Conservation (phyloP, 495 filamentous ascomycete genomes). For the Aspergillus funiculosus region DNA sequence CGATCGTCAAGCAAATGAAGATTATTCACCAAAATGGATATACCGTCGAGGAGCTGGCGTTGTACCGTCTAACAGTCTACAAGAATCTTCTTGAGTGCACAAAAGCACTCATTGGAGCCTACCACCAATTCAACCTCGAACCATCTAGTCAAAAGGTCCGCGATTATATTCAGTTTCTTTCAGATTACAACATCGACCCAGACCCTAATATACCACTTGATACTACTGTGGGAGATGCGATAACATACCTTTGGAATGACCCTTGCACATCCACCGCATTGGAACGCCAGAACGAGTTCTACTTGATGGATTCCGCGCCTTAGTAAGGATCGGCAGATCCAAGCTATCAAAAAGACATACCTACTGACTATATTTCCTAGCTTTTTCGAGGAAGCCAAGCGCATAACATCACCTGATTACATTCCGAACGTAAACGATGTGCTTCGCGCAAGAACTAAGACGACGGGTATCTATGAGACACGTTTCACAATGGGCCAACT, state of each 20-base stretch:
- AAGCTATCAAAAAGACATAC: not conserved
- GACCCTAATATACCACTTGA: constrained; percentile 81
- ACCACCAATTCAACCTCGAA: constrained; percentile 80
- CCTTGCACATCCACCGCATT: constrained; percentile 75
- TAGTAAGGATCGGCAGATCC: constrained; percentile 69
- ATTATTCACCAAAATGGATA: constrained; percentile 99
- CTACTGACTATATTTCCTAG: constrained; percentile 42
- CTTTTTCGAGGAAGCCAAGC: constrained; percentile 87
- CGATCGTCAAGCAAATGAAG: constrained; percentile 99
- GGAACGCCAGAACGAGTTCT: constrained; percentile 96
- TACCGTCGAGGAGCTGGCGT: constrained; percentile 78
- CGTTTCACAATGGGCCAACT: constrained; percentile 96
- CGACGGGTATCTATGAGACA: constrained; percentile 99
- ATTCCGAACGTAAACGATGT: constrained; percentile 90
- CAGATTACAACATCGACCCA: constrained; percentile 83
- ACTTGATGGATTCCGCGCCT: constrained; percentile 97
- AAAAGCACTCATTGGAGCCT: constrained; percentile 81
- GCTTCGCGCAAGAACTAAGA: constrained; percentile 91
- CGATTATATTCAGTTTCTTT: constrained; percentile 69
- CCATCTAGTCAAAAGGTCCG: constrained; percentile 63
- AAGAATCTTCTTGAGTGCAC: constrained; percentile 97
- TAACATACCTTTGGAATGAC: constrained; percentile 86
- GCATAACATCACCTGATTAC: constrained; percentile 82
- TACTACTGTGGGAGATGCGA: constrained; percentile 68
- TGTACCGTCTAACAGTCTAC: constrained; percentile 93